Base-by-base conservation (phyloP, 192 early-diverging fungal species). In the Globomyces pollinis-pini region DNA sequence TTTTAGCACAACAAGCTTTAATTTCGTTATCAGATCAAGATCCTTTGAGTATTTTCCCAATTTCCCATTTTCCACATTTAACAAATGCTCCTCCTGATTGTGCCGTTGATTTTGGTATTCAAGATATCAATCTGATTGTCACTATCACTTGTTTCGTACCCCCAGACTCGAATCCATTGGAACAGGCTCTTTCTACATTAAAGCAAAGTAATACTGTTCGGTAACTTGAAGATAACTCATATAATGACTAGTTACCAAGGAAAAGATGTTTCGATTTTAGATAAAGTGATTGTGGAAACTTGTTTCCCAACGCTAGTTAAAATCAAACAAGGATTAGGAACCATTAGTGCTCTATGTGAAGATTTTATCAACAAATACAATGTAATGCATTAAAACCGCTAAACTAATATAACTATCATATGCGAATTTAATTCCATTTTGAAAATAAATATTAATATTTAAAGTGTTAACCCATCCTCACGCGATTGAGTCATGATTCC, bases 91-190 rank as follows among this genome's bases (percentile, higher is more conserved):
- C 52, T 20, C 5, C 38, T 36, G 52, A 55, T 24, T 55, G 52
- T n/a, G 52, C 52, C 2, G 31, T 55, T 23, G 52, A 55, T 39
- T 55, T 55, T 34, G 52, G 7, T 3, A 55, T 55, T 39, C 34
- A 39, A 20, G 52, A 55, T 33, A 38, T 6, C 2, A 55, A 38
- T 12, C 5, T 55, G 52, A 36, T 55, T 36, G 33, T 26, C 5
- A 55, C 8, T 20, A 31, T 39, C 11, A 55, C 21, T 36, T 55
- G 52, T 34, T 24, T 55, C 29, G 34, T 16, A 12, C 21, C 20
- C 0, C 35, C 52, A 3, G 52, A 55, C 2, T 39, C 38, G 15
- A 55, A 55, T n/a, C 21, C 52, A 39, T 23, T 55, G 6, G 52
- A 55, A 26, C 52, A 55, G 35, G 52, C 52, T 9, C n/a, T 55